These are phyloP conservation scores for Leucogyrophana mollusca DNA, from an alignment of 768 basidiomycete species.

Conservation along the genomic window DNA sequence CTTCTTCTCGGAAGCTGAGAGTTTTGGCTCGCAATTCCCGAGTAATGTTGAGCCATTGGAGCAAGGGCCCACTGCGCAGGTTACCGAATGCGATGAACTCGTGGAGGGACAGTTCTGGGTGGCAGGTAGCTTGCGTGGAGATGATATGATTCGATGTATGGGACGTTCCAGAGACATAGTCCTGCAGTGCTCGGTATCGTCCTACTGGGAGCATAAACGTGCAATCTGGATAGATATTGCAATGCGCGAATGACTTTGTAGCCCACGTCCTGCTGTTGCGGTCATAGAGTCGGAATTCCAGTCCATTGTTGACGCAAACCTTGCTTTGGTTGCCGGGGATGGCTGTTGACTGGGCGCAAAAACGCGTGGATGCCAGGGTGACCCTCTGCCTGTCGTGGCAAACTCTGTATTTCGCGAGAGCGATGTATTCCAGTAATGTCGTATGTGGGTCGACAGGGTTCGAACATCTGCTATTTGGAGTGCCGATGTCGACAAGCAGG, in stretches of 20 bases:
- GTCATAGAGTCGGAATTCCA: slow-evolving; percentile 32
- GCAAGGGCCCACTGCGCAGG: slow-evolving; percentile 40
- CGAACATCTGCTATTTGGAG: slow-evolving; percentile 4
- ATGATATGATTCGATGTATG: slow-evolving; percentile 46
- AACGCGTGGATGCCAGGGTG: slow-evolving; percentile 15
- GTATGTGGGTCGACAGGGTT: slow-evolving; percentile 7
- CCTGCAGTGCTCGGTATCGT: slow-evolving; percentile 35
- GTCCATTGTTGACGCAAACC: slow-evolving; percentile 34
- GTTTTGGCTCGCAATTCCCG: slow-evolving; percentile 41
- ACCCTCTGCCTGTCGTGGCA: slow-evolving; percentile 17
- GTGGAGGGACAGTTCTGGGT: slow-evolving; percentile 38
- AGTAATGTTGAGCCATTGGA: slow-evolving; percentile 53
- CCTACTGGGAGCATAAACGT: slow-evolving; percentile 30
- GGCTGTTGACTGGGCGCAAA: too few relatives aligned
- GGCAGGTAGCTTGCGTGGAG: slow-evolving; percentile 41
- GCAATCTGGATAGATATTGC: slow-evolving; percentile 22
- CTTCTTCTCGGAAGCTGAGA: slow-evolving; percentile 37
- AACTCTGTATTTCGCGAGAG: slow-evolving; percentile 11
- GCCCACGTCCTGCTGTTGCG: slow-evolving; percentile 10
- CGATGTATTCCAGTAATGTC: slow-evolving; percentile 11
- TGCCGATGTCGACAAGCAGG: slow-evolving; percentile 37
- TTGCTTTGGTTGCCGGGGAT: slow-evolving; percentile 14
- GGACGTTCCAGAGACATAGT: slow-evolving; percentile 31
- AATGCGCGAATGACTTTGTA: slow-evolving; percentile 9
- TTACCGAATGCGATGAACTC: slow-evolving; percentile 45